phyloP scores from a whole-genome alignment of 768 basidiomycete genomes.

The Kwoniella pini region DNA sequence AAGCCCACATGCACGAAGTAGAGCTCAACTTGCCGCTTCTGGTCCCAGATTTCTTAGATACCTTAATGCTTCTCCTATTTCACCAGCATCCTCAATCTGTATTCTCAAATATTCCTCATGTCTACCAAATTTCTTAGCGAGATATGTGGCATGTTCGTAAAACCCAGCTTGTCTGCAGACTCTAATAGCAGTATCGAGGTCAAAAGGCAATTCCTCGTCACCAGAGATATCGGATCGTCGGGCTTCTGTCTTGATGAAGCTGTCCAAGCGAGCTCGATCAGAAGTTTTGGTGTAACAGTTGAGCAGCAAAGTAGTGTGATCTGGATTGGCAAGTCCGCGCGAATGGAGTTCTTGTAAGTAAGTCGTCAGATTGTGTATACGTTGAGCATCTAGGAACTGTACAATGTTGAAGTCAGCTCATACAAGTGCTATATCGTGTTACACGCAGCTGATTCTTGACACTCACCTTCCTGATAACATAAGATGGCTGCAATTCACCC shows the following conservation, averaged over 20 bases:
- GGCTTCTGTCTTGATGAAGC: slow-evolving; percentile 87
- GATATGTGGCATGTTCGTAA: slow-evolving; percentile 89
- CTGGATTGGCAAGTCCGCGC: slow-evolving; percentile 84
- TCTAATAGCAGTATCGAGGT: slow-evolving; percentile 92
- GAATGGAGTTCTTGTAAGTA: slow-evolving; percentile 95
- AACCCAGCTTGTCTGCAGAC: slow-evolving; percentile 97
- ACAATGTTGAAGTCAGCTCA: too few species aligned
- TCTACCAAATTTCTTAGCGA: slow-evolving; percentile 84
- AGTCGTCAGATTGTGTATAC: slow-evolving; percentile 90
- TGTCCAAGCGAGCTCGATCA: slow-evolving; percentile 81
- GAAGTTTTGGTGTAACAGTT: slow-evolving; percentile 98
- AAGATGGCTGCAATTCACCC: slow-evolving; percentile 84
- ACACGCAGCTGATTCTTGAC: too few species aligned
- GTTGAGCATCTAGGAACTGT: slow-evolving; percentile 93
- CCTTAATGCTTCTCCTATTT: slow-evolving; percentile 74
- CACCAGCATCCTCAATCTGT: slow-evolving; percentile 86
- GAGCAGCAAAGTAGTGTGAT: slow-evolving; percentile 92
- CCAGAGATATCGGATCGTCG: slow-evolving; percentile 50
- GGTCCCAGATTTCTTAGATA: slow-evolving; percentile 79
- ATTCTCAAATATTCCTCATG: slow-evolving; percentile 93
- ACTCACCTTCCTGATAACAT: slow-evolving; percentile 90
- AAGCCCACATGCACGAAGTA: not conserved
- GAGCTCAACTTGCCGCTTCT: slow-evolving; percentile 64
- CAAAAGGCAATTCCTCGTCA: slow-evolving; percentile 86
- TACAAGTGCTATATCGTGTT: too few species aligned